Base-by-base conservation (phyloP, 768 basidiomycete genomes). In the Boletus bicolor region DNA sequence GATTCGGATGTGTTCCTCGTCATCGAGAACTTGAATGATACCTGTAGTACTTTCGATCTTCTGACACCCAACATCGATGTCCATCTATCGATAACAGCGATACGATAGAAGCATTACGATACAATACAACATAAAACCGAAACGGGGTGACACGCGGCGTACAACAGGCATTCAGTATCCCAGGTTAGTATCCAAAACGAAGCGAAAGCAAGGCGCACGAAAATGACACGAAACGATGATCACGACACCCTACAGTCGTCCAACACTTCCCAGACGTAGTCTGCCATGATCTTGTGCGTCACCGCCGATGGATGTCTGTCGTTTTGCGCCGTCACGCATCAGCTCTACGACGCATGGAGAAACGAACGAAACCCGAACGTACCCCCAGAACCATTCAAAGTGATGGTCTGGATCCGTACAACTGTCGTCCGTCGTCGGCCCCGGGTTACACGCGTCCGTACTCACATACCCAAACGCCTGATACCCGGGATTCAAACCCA, bases 361-460 rank as follows among this genome's bases (percentile, higher is more conserved):
- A 35, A 10, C 1, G 21, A 34, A n/a, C 2, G 14, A 48, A 50
- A n/a, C 26, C 3, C 4, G 2, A 30, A 66, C 77, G 46, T 54
- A 82, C 81, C 76, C 75, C 38, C 68, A 66, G 24, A 82, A 77
- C 77, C 80, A 82, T 60, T 82, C 81, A 55, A 82, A 83, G 46
- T 74, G 73, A 59, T 78, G 79, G 36, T 78, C 77, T 3, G 77
- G 76, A 49, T 80, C 77, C 44, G 52, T 32, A 53, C 79, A 80
- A 54, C 58, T 52, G 3, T 61, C 69, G 5, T 66, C 60, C 5
- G 71, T 71, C 12, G 75, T 74, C 42, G 72, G 62, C 5, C 71
- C 71, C 3, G 66, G 68, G 3, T 64, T 75, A 57, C 75, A 80
- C 0, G 73, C 66, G 19, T 69, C 68, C 11, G 71, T 65, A 35